A percentile compares a stretch with the other conserved stretches of the same genome.
Evolutionary conservation across 495 filamentous ascomycete genomes (phyloP).

Genomic region (Chaetomidium leptoderma): DNA sequence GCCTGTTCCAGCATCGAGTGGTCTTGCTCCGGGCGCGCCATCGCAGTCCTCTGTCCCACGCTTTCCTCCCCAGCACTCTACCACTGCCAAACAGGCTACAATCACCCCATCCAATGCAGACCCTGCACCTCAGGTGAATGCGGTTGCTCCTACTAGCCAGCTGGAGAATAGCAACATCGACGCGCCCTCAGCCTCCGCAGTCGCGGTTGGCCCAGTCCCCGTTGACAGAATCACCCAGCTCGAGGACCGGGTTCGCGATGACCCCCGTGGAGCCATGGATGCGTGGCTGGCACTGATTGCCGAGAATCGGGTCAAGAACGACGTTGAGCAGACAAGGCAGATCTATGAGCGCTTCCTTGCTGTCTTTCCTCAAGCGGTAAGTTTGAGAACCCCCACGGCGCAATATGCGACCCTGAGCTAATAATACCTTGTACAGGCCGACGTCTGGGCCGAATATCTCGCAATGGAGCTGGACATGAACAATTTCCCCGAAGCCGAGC

Average conservation of each 20-base stretch:
- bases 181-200: background rate
- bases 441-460: conserved; percentile 80
- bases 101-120: conserved; percentile 16
- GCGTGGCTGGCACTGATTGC: conserved; percentile 84
- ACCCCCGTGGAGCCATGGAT: conserved; percentile 83
- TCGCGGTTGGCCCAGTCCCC: conserved; percentile 34
- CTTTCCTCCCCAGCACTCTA: conserved; percentile 26
- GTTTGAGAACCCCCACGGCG: conserved; percentile 34
- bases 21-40: conserved; percentile 9
- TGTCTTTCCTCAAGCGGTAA: conserved; percentile 84
- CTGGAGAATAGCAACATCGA: conserved; percentile 5
- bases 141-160: conserved; percentile 13
- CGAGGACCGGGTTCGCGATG: conserved; percentile 84
- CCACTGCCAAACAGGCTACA: conserved; percentile 23
- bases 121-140: conserved; percentile 29
- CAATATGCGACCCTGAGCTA: conserved; percentile 16
- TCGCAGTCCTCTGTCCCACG: conserved; percentile 17
- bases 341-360: conserved; percentile 82
- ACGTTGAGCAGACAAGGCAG: conserved; percentile 72
- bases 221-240: conserved; percentile 78
- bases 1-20: conserved; percentile 22
- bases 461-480: conserved; percentile 83
- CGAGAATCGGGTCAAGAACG: conserved; percentile 76
- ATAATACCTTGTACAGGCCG: conserved; percentile 59
- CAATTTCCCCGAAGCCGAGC: conserved; percentile 69